Evolutionary conservation across 257 asterid species (phyloP), one percentile per base, ranked within the genome.

Genomic region (Eustoma russellianum): DNA sequence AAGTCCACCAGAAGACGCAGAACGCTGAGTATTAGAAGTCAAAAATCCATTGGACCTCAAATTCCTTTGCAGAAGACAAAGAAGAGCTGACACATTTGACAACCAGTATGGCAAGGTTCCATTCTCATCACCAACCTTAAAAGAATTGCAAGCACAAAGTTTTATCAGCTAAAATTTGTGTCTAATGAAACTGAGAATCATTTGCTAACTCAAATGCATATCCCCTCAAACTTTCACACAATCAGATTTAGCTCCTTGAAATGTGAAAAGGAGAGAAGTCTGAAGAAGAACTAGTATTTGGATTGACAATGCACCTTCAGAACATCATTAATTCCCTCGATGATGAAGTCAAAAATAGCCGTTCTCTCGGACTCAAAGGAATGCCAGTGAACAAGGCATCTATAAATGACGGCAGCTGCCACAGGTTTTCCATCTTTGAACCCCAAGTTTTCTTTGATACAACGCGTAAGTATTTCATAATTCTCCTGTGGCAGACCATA

Each of bases 281-380:
- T 33, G 19, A 2, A 45, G 40, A 24, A 14, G 47, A 3, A 40
- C 48, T 17, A 41, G 33, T 55, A 34, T 17, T 34, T 50, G 44
- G 35, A 55, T n/a, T n/a, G n/a, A n/a, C n/a, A 66, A 55, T 24
- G 65, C 56, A 92, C 99, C 99, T 92, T 85, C 71, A 92, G 52
- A 54, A 78, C 91, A n/a, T 77, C 88, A 68, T 79, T 88, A 72
- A 88, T 76, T 75, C 81, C 78, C 72, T 83, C 97, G 53, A 88
- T 75, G 61, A 92, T 74, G 67, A 65, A 92, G 66, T 92, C 99
- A 66, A 92, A 92, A 56, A 85, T 79, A 65, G 81, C 65, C 53
- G 99, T 92, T 73, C 97, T 88, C 60, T 92, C 99, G 38, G 97
- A 83, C 70, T 92, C 97, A 64, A 92, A 92, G 70, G 93, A 87